Base-by-base conservation (phyloP, 352 stramenopile genomes). In the Phytophthora fragariaefolia region DNA sequence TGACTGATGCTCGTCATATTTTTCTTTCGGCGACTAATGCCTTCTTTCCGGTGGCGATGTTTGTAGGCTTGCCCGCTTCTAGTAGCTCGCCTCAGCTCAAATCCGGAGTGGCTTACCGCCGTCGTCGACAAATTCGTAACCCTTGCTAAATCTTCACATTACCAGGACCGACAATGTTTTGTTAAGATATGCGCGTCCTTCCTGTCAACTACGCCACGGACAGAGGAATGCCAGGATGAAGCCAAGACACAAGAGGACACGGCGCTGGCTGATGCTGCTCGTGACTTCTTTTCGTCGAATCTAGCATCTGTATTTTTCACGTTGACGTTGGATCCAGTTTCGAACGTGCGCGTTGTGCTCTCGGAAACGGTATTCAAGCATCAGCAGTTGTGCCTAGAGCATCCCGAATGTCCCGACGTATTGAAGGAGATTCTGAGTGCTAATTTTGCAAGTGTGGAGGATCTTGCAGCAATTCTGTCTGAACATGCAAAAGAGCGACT, bases 281-380 rank as follows among this genome's bases (percentile, higher is more conserved):
- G 62, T 4, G 52, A 67, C 24, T 81, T 92, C 27, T 95, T 93
- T 65, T 69, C 69, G 15, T 74, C 58, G 4, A 74, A 82, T 26
- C 65, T 95, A 23, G 71, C 72, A 8, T 10, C 53, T 0, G 64
- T 71, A 27, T 91, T 92, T 65, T 92, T 93, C 46, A 65, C 69
- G 18, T 54, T 92, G n/a, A 78, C 76, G 4, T 45, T 70, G 17
- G 87, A 95, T 68, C 61, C 67, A 2, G 87, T 95, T 26, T 91
- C 80, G 12, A 95, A 95, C 49, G 87, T 95, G 4, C 84, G 87
- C 15, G 58, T 87, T 13, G 67, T 93, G 40, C 87, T 90, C 58
- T 82, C 69, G 1, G 74, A 84, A 38, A 74, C 77, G 22, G 46
- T 84, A 23, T 30, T 90, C 43, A 55, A 70, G 48, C 68, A 93